Percentiles rank a stretch among this genome's conserved stretches.
Evolutionary conservation across 2,329 filamentous ascomycete genomes (phyloP).

Genomic region (Exutisphaerella laricina): DNA sequence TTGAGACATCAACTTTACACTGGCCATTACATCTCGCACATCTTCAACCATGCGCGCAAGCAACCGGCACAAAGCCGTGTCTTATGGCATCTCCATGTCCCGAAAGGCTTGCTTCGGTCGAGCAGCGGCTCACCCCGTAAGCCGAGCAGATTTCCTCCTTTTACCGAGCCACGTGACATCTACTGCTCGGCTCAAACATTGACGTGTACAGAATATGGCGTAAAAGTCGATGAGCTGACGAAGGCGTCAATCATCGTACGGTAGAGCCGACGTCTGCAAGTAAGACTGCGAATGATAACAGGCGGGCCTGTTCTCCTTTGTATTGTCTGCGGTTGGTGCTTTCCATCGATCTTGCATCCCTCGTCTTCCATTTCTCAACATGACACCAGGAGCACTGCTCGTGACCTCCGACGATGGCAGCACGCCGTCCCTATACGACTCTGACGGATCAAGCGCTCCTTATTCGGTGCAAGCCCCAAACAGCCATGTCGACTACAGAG

Average conservation of each 20-base stretch:
- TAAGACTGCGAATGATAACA: background rate
- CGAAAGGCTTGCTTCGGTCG: background rate
- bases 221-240: too few species aligned
- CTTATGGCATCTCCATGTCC: too few species aligned
- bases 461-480: conserved; percentile 10
- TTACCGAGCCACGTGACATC: background rate
- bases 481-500: conserved; percentile 52
- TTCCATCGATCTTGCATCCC: too few species aligned
- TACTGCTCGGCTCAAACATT: background rate
- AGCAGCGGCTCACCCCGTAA: conserved; percentile 5
- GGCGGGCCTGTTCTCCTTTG: too few species aligned
- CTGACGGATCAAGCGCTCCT: conserved; percentile 9
- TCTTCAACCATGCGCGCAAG: background rate
- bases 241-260: too few species aligned
- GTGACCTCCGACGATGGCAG: conserved; percentile 29
- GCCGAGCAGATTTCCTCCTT: conserved; percentile 1
- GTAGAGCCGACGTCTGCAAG: background rate
- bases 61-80: background rate
- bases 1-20: too few species aligned
- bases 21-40: too few species aligned
- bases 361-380: too few species aligned
- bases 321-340: too few species aligned
- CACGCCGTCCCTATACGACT: conserved; percentile 21
- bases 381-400: conserved; percentile 37
- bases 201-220: too few species aligned